Evolutionary conservation across 1,284 basidiomycete genomes (phyloP).

Genomic region (Cystobasidium sp.): DNA sequence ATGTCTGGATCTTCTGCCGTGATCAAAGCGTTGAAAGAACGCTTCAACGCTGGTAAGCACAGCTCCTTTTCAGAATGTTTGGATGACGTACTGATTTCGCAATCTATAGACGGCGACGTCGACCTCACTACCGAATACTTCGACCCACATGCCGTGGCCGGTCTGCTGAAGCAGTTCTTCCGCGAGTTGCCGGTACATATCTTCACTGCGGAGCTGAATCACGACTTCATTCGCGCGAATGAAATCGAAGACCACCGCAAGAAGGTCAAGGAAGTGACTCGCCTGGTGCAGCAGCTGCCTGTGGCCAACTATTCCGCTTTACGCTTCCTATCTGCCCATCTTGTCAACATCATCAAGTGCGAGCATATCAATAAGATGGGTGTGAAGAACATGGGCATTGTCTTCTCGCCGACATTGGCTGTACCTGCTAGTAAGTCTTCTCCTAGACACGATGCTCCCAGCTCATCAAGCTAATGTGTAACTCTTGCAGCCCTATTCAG

Average conservation of each 20-base stretch:
- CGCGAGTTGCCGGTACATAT: constrained; percentile 88
- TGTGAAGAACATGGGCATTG: constrained; percentile 96
- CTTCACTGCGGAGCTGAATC: constrained; percentile 85
- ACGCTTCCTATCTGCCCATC: constrained; percentile 82
- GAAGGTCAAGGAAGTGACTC: constrained; percentile 81
- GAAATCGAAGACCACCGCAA: constrained; percentile 87
- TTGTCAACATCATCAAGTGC: constrained; percentile 93
- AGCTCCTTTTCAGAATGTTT: not conserved
- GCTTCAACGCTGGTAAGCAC: constrained; percentile 79
- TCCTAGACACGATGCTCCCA: not conserved
- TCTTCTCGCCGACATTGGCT: constrained; percentile 91
- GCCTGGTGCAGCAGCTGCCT: constrained; percentile 83
- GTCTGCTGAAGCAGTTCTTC: constrained; percentile 85
- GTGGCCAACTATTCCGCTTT: constrained; percentile 91
- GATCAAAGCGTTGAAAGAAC: constrained; percentile 89
- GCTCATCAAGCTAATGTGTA: not conserved
- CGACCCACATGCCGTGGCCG: constrained; percentile 94
- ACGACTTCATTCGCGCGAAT: constrained; percentile 84
- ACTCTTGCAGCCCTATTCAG: constrained; percentile 70
- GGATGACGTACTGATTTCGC: not conserved
- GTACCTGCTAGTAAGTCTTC: constrained; percentile 72
- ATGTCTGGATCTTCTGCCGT: constrained; percentile 68
- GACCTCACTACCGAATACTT: constrained; percentile 85
- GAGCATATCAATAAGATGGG: constrained; percentile 95
- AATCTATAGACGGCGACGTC: constrained; percentile 77